Percentiles rank a stretch among this genome's conserved stretches.
These are phyloP conservation scores for Penicillium roqueforti DNA, from an alignment of 495 filamentous ascomycete species.

Conservation along the genomic window DNA sequence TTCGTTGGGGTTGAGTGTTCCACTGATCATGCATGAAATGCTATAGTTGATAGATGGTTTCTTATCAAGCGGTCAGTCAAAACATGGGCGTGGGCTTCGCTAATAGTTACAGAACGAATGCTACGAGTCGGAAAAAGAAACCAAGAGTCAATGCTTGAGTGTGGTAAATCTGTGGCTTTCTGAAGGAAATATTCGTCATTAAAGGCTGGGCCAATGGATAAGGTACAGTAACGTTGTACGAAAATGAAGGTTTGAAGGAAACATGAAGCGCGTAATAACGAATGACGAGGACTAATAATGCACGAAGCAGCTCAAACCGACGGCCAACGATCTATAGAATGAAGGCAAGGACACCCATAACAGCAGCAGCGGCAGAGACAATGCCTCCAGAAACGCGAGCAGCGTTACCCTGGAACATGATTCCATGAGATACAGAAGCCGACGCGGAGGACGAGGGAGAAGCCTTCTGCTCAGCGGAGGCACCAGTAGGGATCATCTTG, in stretches of 20 bases:
- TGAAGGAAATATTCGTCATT: conserved; percentile 13
- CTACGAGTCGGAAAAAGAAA: accelerated
- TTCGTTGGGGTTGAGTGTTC: neutral
- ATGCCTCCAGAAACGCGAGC: conserved; percentile 28
- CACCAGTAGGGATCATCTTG: conserved; percentile 13
- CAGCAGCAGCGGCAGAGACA: conserved; percentile 25
- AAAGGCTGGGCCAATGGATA: conserved; percentile 1
- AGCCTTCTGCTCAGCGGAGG: neutral
- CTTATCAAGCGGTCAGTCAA: no score
- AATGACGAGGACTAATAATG: conserved; percentile 4
- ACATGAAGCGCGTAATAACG: neutral
- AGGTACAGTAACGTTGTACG: conserved; percentile 11
- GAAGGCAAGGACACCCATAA: conserved; percentile 33
- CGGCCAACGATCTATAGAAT: conserved; percentile 22
- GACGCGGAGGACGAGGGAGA: conserved; percentile 8
- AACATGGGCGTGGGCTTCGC: no score
- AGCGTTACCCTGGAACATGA: conserved; percentile 28
- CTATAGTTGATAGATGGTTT: no score
- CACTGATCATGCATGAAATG: neutral
- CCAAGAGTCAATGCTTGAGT: neutral
- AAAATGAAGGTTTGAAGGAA: conserved; percentile 3
- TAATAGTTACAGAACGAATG: no score
- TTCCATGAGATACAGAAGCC: conserved; percentile 13
- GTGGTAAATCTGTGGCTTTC: neutral
- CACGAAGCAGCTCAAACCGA: neutral